Conservation (phyloP, 352 stramenopile species). For the Phytophthora megakarya region DNA sequence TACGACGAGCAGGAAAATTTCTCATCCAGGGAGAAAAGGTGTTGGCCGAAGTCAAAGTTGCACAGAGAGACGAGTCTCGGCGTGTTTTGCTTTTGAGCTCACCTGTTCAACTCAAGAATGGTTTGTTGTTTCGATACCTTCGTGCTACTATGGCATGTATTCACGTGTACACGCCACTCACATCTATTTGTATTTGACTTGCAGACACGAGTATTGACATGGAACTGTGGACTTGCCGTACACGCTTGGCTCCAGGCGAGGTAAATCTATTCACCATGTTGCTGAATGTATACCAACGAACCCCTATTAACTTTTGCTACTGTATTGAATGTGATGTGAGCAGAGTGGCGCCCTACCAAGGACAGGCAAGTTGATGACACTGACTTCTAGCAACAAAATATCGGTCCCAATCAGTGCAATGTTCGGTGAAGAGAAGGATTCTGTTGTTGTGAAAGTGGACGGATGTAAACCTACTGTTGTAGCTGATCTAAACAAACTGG, state of each 20-base stretch:
- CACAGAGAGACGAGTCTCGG: slow-evolving; percentile 83
- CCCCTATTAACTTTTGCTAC: background rate
- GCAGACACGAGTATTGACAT: slow-evolving; percentile 81
- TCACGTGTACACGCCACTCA: slow-evolving; percentile 15
- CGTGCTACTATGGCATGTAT: too few relatives aligned
- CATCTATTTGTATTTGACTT: slow-evolving; percentile 4
- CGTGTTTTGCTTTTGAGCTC: slow-evolving; percentile 85
- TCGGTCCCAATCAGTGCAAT: slow-evolving; percentile 82
- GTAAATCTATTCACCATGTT: slow-evolving; percentile 25
- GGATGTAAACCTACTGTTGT: slow-evolving; percentile 86
- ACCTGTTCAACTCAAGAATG: slow-evolving; percentile 89
- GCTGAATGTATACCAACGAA: background rate
- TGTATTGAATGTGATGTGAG: background rate
- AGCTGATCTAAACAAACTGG: slow-evolving; percentile 66
- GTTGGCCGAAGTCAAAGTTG: slow-evolving; percentile 88
- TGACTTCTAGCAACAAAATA: slow-evolving; percentile 80
- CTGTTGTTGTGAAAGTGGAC: slow-evolving; percentile 85
- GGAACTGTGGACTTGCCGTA: slow-evolving; percentile 79
- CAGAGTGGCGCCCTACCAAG: slow-evolving; percentile 48
- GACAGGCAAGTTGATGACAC: slow-evolving; percentile 48
- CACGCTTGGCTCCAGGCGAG: slow-evolving; percentile 51
- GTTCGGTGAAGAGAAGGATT: slow-evolving; percentile 80
- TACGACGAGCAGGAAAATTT: slow-evolving; percentile 87
- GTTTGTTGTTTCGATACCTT: slow-evolving; percentile 33
- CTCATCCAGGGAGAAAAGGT: slow-evolving; percentile 88